Base-by-base conservation (phyloP, 495 filamentous ascomycete genomes). In the Cercophora sp. region DNA sequence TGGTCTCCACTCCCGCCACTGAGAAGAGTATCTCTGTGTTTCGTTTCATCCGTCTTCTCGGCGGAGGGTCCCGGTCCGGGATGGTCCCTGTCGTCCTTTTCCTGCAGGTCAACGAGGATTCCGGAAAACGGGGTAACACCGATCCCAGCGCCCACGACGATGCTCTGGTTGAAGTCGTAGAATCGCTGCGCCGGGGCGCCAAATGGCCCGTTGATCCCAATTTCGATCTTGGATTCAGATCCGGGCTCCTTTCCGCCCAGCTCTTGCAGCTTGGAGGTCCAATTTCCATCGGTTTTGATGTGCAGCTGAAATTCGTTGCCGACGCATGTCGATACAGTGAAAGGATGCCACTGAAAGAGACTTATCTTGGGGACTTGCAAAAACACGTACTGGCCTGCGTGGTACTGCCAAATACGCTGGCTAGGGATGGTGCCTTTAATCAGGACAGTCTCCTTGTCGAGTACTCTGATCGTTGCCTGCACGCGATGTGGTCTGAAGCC, bases 281-380 rank as follows among this genome's bases (percentile, higher is more conserved):
- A 77, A 60, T 55, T 77, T 64, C 24, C 67, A 65, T 15, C 70
- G 64, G n/a, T 73, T 69, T 62, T 80, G 42, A 84, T 72, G 40
- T 58, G 55, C 4, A 58, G 49, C 50, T 49, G 55, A 19, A 78
- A 60, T 3, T 71, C 75, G 46, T 75, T 61, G n/a, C 62, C 62
- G 3, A 58, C 49, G 5, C 56, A 59, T 2, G 41, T 43, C 13
- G 55, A 58, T 10, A 58, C 55, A 11, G 55, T 58, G 36, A 58
- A 58, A 8, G 64, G 69, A 47, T 71, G 70, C 68, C 68, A 71
- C 48, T 71, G 68, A 36, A 71, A 71, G 4, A 36, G 37, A 13
- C 61, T 66, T 24, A 71, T 24, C n/a, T 52, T 19, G 6, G 68
- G 66, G 2, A 71, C 60, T 36, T 70, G 66, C 6, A 72, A 55